Percentiles rank a stretch among this genome's conserved stretches.
Evolutionary conservation across 2,329 filamentous ascomycete species (phyloP).

Genomic region (Zymoseptoria pseudotritici): DNA sequence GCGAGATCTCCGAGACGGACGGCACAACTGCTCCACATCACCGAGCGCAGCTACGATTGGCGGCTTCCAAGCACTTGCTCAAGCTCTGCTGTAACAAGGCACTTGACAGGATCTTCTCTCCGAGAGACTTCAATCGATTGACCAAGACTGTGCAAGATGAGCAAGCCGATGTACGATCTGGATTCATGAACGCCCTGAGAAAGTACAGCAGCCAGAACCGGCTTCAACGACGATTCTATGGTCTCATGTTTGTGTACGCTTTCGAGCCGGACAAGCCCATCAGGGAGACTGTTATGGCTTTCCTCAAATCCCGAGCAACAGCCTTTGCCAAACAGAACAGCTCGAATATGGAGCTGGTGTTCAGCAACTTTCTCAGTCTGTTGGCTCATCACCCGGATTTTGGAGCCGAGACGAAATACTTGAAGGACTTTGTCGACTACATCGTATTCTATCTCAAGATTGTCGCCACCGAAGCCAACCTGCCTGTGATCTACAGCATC

Average conservation of each 20-base stretch:
- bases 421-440: constrained; percentile 79
- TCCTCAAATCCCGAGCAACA: constrained; percentile 75
- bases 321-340: constrained; percentile 50
- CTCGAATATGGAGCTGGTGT: constrained; percentile 68
- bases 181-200: constrained; percentile 78
- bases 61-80: constrained; percentile 68
- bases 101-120: constrained; percentile 67
- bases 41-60: constrained; percentile 70
- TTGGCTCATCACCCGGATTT: constrained; percentile 94
- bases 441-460: constrained; percentile 80
- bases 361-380: constrained; percentile 76
- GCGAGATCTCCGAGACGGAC: constrained; percentile 66
- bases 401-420: constrained; percentile 54
- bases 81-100: constrained; percentile 74
- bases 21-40: constrained; percentile 70
- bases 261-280: constrained; percentile 76
- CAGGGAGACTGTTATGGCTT: constrained; percentile 70
- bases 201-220: constrained; percentile 74
- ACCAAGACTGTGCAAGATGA: constrained; percentile 75
- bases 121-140: constrained; percentile 70
- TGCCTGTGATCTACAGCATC: constrained; percentile 83
- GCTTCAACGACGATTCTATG: constrained; percentile 72
- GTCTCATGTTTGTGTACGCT: constrained; percentile 80
- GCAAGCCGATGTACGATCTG: constrained; percentile 63
- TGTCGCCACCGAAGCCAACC: constrained; percentile 77